Evolutionary conservation across 305 asterid species (phyloP), one percentile per base, ranked within the genome.

Genomic region (Solanum aculeatissimum): DNA sequence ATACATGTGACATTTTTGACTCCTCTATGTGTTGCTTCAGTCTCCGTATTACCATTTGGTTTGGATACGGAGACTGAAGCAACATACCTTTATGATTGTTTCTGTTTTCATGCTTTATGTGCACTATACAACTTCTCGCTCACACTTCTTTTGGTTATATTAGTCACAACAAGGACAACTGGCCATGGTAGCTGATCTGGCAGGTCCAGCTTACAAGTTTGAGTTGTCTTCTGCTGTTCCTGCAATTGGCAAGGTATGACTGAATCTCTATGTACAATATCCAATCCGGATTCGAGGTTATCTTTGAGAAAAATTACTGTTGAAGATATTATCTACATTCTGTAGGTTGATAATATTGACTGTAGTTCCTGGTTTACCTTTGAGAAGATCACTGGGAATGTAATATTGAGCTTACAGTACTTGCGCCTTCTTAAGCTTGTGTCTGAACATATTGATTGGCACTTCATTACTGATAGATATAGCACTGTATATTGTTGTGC

Each of bases 141-240:
- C 71, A 55, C 60, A 11, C 35, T 51, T n/a, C 84, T 87, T 19
- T 88, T 85, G 81, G 85, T 55, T 75, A 68, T 63, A 62, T 51
- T 88, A 95, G 99, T 93, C 93, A 77, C 92, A 86, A 84, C 96
- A 91, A 90, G 98, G 99, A 88, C 96, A 96, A 87, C 86, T 94
- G 82, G 86, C 97, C 16, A 84, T 95, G 92, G 92, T 92, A 85
- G 98, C 97, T 47, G 97, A 96, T 90, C 92, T 95, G 88, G 93
- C 94, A 1, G 90, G 92, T 25, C 95, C 98, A 29, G 93, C 90
- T 69, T 93, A 91, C 91, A 91, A 92, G 89, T 84, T 96, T 82
- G 93, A 92, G 85, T 81, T 96, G 85, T 87, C 96, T 32, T 91
- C 98, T 86, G 86, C 92, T 81, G 92, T 95, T 87, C 99, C 99